Conservation (phyloP, 2,329 filamentous ascomycete species). For the Alternaria novae-zelandiae region DNA sequence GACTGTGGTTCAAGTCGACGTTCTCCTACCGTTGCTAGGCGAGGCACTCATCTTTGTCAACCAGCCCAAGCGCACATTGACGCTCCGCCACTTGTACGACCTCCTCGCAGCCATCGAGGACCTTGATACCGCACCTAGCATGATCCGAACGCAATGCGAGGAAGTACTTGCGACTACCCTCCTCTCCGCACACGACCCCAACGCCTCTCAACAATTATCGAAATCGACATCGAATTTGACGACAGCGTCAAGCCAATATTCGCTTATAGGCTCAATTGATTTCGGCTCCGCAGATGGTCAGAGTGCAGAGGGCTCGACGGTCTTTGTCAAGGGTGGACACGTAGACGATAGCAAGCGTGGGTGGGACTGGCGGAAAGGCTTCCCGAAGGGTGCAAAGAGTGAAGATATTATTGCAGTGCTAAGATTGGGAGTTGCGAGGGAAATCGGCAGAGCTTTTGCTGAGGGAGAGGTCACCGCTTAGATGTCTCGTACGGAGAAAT, state of each 20-base stretch:
- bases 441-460: conserved; percentile 74
- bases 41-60: conserved; percentile 81
- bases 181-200: conserved; percentile 65
- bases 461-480: conserved; percentile 62
- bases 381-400: conserved; percentile 65
- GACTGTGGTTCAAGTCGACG: conserved; percentile 87
- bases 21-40: conserved; percentile 80
- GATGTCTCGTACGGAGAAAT: neutral
- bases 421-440: conserved; percentile 75
- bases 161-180: conserved; percentile 80
- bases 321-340: conserved; percentile 48
- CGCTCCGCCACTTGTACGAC: conserved; percentile 73
- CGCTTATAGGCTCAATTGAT: conserved; percentile 76
- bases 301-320: conserved; percentile 55
- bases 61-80: conserved; percentile 66
- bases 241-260: conserved; percentile 65
- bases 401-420: conserved; percentile 75
- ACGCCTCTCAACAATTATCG: conserved; percentile 48
- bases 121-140: conserved; percentile 74
- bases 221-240: conserved; percentile 62
- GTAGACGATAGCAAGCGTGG: conserved; percentile 60
- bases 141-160: conserved; percentile 76
- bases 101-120: conserved; percentile 82
- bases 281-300: conserved; percentile 57
- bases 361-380: conserved; percentile 74